Percentiles rank a stretch among this genome's conserved stretches.
These are phyloP conservation scores for Sporothrix schenckii DNA, from an alignment of 2,329 filamentous ascomycete genomes.

Conservation along the genomic window DNA sequence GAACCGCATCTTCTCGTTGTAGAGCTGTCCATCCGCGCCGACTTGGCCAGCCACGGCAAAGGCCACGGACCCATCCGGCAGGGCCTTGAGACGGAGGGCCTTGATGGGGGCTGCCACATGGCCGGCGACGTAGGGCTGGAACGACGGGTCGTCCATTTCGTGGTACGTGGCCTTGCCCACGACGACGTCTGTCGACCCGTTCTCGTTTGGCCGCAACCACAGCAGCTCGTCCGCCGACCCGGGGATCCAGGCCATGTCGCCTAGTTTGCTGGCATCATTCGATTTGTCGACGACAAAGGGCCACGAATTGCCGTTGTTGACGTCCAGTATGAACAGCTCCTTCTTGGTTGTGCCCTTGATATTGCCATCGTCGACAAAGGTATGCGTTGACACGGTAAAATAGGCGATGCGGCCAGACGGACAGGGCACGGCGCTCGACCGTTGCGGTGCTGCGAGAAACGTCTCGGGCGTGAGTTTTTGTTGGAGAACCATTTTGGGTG, in stretches of 20 bases:
- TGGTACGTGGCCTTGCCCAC: conserved; percentile 38
- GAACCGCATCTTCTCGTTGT: conserved; percentile 38
- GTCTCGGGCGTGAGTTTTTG: conserved; percentile 38
- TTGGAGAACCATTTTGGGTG: conserved; percentile 34
- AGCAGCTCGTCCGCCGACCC: conserved; percentile 39
- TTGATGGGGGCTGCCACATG: conserved; percentile 43
- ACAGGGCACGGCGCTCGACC: conserved; percentile 44
- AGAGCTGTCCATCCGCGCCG: conserved; percentile 41
- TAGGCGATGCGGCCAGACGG: conserved; percentile 45
- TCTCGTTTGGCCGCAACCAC: conserved; percentile 41
- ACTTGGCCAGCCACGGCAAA: conserved; percentile 45
- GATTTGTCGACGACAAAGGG: conserved; percentile 35
- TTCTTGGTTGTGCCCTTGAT: conserved; percentile 38
- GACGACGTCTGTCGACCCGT: conserved; percentile 41
- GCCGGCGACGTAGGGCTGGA: conserved; percentile 38
- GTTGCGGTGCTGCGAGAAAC: conserved; percentile 36
- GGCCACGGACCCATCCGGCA: conserved; percentile 44
- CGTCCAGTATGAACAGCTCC: conserved; percentile 44
- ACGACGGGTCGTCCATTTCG: background rate
- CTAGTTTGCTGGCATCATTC: conserved; percentile 39
- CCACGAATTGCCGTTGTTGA: conserved; percentile 41
- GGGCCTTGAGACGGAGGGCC: conserved; percentile 43
- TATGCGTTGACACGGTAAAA: conserved; percentile 45
- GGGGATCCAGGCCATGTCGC: conserved; percentile 47
- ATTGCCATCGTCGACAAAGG: conserved; percentile 38